phyloP scores from a whole-genome alignment of 2,329 filamentous ascomycete species.

The Talaromyces sp. region DNA sequence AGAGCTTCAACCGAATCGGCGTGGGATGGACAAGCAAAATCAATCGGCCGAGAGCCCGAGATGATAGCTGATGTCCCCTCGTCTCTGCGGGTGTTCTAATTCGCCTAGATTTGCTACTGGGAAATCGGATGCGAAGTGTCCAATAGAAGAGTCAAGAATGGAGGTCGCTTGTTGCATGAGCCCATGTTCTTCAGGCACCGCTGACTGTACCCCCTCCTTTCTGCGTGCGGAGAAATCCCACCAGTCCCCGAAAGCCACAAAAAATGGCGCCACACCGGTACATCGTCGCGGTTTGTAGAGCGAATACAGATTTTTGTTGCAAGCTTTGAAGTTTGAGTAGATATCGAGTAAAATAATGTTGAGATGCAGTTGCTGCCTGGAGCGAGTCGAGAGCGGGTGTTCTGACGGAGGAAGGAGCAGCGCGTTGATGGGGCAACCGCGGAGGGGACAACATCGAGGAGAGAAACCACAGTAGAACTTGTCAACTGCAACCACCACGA shows the following conservation, averaged over 20 bases:
- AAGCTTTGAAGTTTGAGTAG: not conserved
- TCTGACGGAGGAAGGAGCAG: slow-evolving; percentile 1
- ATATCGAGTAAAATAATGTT: not conserved
- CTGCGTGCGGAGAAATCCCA: not conserved
- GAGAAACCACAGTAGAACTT: not conserved
- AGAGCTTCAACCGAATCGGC: not conserved
- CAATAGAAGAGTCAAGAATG: not conserved
- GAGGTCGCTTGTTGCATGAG: not conserved
- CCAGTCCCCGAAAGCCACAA: not conserved
- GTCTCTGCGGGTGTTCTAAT: not conserved
- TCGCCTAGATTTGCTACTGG: not conserved
- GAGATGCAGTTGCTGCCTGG: not conserved
- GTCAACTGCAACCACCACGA: not conserved
- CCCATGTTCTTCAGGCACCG: not conserved
- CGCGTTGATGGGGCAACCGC: slow-evolving; percentile 14
- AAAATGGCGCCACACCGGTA: not conserved
- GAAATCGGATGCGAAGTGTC: not conserved
- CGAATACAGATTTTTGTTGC: not conserved
- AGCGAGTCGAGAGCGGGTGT: not conserved
- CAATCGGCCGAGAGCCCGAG: not conserved
- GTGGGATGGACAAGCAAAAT: not conserved
- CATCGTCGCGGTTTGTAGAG: not conserved
- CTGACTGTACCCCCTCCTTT: not conserved
- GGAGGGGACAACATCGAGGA: not conserved
- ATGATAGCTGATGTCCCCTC: not conserved